Conservation (phyloP, 768 basidiomycete genomes). For the Agaricus blazei region DNA sequence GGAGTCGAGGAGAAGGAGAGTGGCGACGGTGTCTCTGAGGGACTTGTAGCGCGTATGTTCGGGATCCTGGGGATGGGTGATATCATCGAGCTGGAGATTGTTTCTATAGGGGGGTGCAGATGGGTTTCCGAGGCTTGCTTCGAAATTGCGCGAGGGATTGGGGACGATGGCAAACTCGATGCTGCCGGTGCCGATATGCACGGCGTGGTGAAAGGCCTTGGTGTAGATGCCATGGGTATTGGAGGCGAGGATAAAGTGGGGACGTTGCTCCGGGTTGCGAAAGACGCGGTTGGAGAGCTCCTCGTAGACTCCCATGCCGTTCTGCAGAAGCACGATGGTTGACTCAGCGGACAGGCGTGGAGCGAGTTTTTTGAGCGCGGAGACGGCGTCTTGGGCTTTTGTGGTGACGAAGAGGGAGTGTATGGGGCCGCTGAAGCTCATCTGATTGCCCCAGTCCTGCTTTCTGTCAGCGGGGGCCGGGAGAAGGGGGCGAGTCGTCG, state of each 20-base stretch:
- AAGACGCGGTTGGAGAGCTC: conserved; percentile 63
- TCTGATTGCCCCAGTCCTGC: conserved; percentile 1
- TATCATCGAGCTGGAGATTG: conserved; percentile 46
- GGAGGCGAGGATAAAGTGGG: conserved; percentile 80
- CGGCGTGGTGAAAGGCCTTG: conserved; percentile 45
- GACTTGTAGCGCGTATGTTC: conserved; percentile 44
- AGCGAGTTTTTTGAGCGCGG: conserved; percentile 51
- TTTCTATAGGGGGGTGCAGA: conserved; percentile 29
- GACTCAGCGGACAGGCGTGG: conserved; percentile 60
- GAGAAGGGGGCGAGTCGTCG: conserved; percentile 11
- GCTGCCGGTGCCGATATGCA: conserved; percentile 66
- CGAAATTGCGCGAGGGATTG: conserved; percentile 64
- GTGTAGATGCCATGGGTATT: conserved; percentile 78
- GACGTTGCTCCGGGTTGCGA: conserved; percentile 65
- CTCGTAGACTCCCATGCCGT: conserved; percentile 93
- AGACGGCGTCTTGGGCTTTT: conserved; percentile 65
- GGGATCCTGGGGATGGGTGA: conserved; percentile 35
- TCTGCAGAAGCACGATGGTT: conserved; percentile 90
- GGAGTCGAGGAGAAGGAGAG: conserved; percentile 47
- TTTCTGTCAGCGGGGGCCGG: not conserved
- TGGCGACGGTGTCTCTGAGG: conserved; percentile 65
- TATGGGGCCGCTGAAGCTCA: conserved; percentile 33
- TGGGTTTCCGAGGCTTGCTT: conserved; percentile 41
- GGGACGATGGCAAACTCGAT: conserved; percentile 80
- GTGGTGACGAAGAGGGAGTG: conserved; percentile 78